Evolutionary conservation across 306 rosid species (phyloP).

Genomic region (Ochetophila trinervis): DNA sequence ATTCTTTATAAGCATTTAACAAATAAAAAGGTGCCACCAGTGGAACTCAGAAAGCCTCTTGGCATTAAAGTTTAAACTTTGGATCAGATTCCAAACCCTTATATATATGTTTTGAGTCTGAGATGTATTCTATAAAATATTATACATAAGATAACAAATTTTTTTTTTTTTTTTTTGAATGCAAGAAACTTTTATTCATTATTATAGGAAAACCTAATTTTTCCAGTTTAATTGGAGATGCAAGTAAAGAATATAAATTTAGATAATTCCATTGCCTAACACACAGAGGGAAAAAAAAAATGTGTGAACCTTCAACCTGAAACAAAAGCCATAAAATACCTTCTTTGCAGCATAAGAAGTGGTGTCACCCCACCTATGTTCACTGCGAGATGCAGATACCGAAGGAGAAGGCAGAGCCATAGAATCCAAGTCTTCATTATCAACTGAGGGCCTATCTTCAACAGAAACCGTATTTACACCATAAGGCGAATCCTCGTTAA

Average conservation of each 20-base stretch:
- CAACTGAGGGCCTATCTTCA: slow-evolving; percentile 44
- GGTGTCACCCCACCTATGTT: slow-evolving; percentile 81
- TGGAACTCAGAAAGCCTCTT: background rate
- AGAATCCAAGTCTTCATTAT: slow-evolving; percentile 60
- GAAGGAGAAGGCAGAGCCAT: slow-evolving; percentile 52
- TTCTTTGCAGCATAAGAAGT: slow-evolving; percentile 71
- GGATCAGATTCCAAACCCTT: too few relatives aligned
- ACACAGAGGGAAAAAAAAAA: slow-evolving; percentile 9
- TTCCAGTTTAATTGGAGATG: too few relatives aligned
- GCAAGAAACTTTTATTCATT: too few relatives aligned
- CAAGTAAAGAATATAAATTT: background rate
- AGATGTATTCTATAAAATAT: too few relatives aligned
- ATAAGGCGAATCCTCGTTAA: slow-evolving; percentile 80
- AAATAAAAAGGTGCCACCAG: background rate
- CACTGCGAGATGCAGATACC: slow-evolving; percentile 49
- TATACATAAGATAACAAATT: too few relatives aligned
- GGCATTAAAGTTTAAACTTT: background rate
- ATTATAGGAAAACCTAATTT: too few relatives aligned
- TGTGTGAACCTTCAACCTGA: slow-evolving; percentile 19
- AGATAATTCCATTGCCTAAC: slow-evolving; percentile 16
- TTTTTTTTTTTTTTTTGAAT: too few relatives aligned
- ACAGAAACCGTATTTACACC: slow-evolving; percentile 33
- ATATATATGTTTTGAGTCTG: too few relatives aligned
- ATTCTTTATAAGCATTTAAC: background rate
- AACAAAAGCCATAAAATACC: slow-evolving; percentile 46